Conservation (phyloP, 139 green algal species). For the Auxenochlorella protothecoides region DNA sequence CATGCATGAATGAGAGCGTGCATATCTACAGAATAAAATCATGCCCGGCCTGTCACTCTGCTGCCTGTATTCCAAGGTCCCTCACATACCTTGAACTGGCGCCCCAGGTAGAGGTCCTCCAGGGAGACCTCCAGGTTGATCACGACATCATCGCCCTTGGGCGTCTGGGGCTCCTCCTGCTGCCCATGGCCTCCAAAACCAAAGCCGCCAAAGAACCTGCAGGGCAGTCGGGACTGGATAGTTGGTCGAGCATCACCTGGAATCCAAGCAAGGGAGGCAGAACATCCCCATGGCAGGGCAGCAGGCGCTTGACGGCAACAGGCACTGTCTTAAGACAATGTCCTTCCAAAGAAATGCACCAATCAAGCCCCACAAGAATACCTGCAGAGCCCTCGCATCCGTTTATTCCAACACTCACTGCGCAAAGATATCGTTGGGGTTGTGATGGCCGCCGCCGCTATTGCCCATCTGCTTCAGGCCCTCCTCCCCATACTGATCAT, state of each 20-base stretch:
- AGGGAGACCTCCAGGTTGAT: conserved; percentile 78
- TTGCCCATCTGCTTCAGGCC: conserved; percentile 81
- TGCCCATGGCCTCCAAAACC: conserved; percentile 41
- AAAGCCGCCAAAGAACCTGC: conserved; percentile 61
- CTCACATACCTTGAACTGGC: conserved; percentile 46
- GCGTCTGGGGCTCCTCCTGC: conserved; percentile 72
- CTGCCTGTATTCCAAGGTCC: no score
- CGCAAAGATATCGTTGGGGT: conserved; percentile 75
- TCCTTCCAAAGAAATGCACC: no score
- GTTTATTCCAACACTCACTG: conserved; percentile 33
- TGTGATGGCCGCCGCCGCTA: conserved; percentile 40
- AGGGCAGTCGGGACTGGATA: not conserved
- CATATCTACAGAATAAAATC: no score
- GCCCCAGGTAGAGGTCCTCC: conserved; percentile 85
- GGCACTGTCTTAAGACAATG: no score
- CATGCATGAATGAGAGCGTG: no score
- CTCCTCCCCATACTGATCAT: conserved; percentile 95
- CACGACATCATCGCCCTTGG: conserved; percentile 73
- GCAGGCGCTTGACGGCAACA: not conserved
- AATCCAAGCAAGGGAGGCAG: not conserved
- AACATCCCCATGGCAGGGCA: not conserved
- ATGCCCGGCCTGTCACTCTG: no score
- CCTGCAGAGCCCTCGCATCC: no score
- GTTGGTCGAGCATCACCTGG: not conserved
- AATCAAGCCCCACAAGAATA: no score